A percentile compares a stretch with the other conserved stretches of the same genome.
phyloP scores from a whole-genome alignment of 2,329 filamentous ascomycete species.

The Xylaria hypoxylon region DNA sequence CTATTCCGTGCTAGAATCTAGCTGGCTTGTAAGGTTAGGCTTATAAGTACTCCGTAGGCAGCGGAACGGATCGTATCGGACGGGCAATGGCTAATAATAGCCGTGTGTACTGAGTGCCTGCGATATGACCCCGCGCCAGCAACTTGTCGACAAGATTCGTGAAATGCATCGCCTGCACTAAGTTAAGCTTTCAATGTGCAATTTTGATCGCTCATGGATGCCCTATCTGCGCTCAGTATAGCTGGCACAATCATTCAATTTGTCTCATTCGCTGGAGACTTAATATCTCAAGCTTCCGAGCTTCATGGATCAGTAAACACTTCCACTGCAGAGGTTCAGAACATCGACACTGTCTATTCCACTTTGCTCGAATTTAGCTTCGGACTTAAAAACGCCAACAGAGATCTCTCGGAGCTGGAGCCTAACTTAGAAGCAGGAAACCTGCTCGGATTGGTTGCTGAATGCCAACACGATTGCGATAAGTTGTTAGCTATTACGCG shows the following conservation, averaged over 20 bases:
- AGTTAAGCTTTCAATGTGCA: slow-evolving; percentile 18
- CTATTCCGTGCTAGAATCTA: background rate
- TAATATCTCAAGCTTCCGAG: slow-evolving; percentile 27
- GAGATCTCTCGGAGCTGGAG: slow-evolving; percentile 24
- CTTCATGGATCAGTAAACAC: slow-evolving; percentile 16
- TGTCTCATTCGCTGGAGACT: slow-evolving; percentile 21
- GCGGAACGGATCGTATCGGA: slow-evolving; percentile 18
- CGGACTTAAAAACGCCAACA: slow-evolving; percentile 20
- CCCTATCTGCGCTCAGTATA: slow-evolving; percentile 30
- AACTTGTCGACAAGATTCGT: background rate
- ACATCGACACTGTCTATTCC: slow-evolving; percentile 24
- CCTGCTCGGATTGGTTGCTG: slow-evolving; percentile 22
- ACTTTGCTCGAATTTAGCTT: slow-evolving; percentile 25
- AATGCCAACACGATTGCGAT: slow-evolving; percentile 27
- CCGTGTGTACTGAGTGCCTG: background rate
- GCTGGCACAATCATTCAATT: slow-evolving; percentile 30
- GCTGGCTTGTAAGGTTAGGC: background rate
- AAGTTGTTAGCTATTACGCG: slow-evolving; percentile 27
- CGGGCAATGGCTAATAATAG: slow-evolving; percentile 15
- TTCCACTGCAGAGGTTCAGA: slow-evolving; percentile 26
- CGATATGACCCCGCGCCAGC: slow-evolving; percentile 24
- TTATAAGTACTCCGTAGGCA: background rate
- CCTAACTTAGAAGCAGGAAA: slow-evolving; percentile 6
- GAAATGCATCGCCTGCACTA: background rate
- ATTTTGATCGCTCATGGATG: slow-evolving; percentile 25